These are phyloP conservation scores for Pleurotus pulmonarius DNA, from an alignment of 768 basidiomycete genomes.

Conservation along the genomic window DNA sequence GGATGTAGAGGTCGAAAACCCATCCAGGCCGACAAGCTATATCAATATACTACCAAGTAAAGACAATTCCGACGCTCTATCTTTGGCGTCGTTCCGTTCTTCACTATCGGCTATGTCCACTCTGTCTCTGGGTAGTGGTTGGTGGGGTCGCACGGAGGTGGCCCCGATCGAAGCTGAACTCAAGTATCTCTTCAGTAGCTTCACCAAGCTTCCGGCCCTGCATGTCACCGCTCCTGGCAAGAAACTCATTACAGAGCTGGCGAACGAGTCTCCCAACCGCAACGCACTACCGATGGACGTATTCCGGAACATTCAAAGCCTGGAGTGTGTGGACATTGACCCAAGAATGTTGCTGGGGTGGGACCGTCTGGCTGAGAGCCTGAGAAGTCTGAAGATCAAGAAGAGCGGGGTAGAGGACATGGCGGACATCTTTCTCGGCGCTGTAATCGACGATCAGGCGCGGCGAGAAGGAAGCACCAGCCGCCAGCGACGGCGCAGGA, in stretches of 20 bases:
- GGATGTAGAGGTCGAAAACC: constrained; percentile 70
- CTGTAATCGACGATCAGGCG: constrained; percentile 75
- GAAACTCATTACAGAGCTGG: constrained; percentile 65
- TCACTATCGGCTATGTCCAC: constrained; percentile 74
- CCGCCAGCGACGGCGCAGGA: constrained; percentile 41
- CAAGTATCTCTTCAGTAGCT: constrained; percentile 83
- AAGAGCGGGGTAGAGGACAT: constrained; percentile 83
- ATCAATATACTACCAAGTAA: constrained; percentile 49
- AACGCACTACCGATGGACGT: constrained; percentile 77
- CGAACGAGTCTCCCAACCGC: constrained; percentile 63
- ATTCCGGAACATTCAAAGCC: constrained; percentile 79
- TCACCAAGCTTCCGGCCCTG: constrained; percentile 86
- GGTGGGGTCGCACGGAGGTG: constrained; percentile 65
- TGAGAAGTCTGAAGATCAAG: constrained; percentile 71
- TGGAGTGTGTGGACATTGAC: constrained; percentile 79
- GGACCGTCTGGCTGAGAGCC: constrained; percentile 69
- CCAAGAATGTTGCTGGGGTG: constrained; percentile 80
- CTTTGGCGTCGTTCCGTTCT: constrained; percentile 71
- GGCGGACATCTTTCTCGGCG: constrained; percentile 69
- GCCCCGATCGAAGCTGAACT: constrained; percentile 68
- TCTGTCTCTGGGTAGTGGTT: constrained; percentile 67
- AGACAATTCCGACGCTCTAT: constrained; percentile 73
- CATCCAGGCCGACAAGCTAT: constrained; percentile 76
- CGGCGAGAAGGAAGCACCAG: constrained; percentile 54
- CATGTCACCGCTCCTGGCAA: constrained; percentile 60